Conservation (phyloP, 768 basidiomycete species). For the Hygrophoropsis aurantiaca region DNA sequence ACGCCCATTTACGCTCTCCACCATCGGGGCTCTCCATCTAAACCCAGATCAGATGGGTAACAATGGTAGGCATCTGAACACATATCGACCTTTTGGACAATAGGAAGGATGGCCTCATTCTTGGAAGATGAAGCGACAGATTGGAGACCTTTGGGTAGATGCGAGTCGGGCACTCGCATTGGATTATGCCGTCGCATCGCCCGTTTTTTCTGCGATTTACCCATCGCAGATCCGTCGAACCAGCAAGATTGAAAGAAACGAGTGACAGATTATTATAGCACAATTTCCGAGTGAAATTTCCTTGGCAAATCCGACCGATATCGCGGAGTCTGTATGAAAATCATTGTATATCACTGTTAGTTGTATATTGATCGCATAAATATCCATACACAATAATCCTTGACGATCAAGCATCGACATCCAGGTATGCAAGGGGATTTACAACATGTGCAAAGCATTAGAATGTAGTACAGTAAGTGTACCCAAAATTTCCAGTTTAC, state of each 20-base stretch:
- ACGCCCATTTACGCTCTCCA: constrained; percentile 90
- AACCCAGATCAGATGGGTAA: constrained; percentile 5
- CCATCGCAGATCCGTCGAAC: constrained; percentile 55
- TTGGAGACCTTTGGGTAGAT: constrained; percentile 80
- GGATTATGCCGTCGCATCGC: constrained; percentile 89
- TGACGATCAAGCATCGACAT: too few species aligned
- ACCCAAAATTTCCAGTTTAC: constrained; percentile 6
- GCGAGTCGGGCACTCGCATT: constrained; percentile 89
- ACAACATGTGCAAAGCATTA: constrained; percentile 19
- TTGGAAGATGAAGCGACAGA: constrained; percentile 73
- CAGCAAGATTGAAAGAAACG: too few species aligned
- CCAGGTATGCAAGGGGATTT: not conserved
- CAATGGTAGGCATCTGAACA: not conserved
- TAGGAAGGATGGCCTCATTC: constrained; percentile 77
- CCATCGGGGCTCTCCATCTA: constrained; percentile 79
- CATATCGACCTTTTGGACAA: constrained; percentile 78
- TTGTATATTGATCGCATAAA: constrained; percentile 3
- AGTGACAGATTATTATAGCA: too few species aligned
- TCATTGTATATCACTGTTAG: not conserved
- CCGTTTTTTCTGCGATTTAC: constrained; percentile 90
- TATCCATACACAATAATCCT: not conserved
- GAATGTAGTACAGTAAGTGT: constrained; percentile 23
- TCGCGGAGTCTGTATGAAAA: too few species aligned
- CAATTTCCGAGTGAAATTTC: too few species aligned
- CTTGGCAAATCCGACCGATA: too few species aligned